Conservation (phyloP, 352 stramenopile genomes). For the Globisporangium spiculum region DNA sequence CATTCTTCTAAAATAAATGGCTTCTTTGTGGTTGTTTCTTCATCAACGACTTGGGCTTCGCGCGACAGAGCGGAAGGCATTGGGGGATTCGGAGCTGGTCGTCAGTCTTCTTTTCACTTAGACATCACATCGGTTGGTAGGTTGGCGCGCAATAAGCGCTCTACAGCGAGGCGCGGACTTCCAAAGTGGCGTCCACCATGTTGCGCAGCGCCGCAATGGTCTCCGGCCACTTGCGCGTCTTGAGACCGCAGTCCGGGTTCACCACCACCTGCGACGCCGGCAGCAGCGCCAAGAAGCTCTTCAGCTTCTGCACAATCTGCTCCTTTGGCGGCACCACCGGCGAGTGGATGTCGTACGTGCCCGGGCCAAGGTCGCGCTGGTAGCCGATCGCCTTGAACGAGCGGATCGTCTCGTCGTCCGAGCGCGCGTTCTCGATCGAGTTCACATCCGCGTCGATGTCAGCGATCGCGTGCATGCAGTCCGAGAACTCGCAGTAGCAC, state of each 20-base stretch:
- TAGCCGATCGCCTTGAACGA: slow-evolving; percentile 90
- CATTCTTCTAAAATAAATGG: slow-evolving; percentile 17
- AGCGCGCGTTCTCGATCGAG: slow-evolving; percentile 93
- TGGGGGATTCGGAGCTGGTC: neutral
- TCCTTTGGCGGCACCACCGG: slow-evolving; percentile 88
- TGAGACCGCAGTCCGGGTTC: slow-evolving; percentile 93
- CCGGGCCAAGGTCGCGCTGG: slow-evolving; percentile 88
- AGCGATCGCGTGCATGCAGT: slow-evolving; percentile 93
- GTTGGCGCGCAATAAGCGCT: neutral
- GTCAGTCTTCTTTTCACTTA: neutral
- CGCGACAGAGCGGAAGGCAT: neutral
- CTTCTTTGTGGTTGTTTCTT: neutral
- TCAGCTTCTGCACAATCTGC: slow-evolving; percentile 86
- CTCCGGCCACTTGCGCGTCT: slow-evolving; percentile 91
- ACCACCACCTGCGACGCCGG: slow-evolving; percentile 77
- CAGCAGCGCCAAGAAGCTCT: slow-evolving; percentile 83
- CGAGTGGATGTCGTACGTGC: slow-evolving; percentile 94
- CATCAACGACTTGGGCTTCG: neutral
- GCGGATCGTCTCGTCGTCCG: slow-evolving; percentile 88
- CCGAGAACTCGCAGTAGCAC: slow-evolving; percentile 95
- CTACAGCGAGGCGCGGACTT: slow-evolving; percentile 69
- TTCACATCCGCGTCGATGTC: slow-evolving; percentile 93
- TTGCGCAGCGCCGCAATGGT: slow-evolving; percentile 87
- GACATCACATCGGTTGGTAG: neutral
- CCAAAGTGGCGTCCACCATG: slow-evolving; percentile 83